Base-by-base conservation (phyloP, 2,329 filamentous ascomycete species). In the Lachnellula hyalina region DNA sequence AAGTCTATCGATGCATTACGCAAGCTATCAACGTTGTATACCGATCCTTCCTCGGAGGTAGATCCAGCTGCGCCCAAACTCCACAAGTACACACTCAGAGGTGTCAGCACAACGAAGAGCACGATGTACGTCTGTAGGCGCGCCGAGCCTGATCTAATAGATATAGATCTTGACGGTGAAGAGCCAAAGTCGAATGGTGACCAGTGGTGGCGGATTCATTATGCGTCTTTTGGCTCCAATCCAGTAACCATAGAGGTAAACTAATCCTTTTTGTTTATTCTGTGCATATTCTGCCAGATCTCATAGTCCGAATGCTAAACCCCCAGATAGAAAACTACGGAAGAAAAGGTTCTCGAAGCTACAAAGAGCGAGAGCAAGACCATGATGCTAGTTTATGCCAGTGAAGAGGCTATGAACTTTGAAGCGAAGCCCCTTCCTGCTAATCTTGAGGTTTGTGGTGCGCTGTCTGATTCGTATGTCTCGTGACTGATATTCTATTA, bases 141-240 rank as follows among this genome's bases (percentile, higher is more conserved):
- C 38, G 63, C 70, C 15, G 73, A 74, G 52, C 65, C 67, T 4
- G 70, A 75, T 49, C 63, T 76, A 34, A 74, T 76, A 49, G 74
- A 78, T 15, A 47, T 76, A n/a, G 72, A 68, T 47, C 28, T 65
- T 1, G 72, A 70, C 34, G 55, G 59, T 4, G 50, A 69, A 3
- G 59, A 62, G 21, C 55, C 65, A 4, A 59, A 45, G 19, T 21
- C 46, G 7, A 59, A 53, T 12, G 45, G 58, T 15, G 78, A 81
- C 51, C 79, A 82, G 62, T 83, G 80, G 80, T 83, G 80, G 80
- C 75, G 75, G 59, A 68, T 83, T 46, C 70, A 74, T 36, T 79
- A 76, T 57, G 65, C 67, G 21, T 64, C 70, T 12, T 63, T 68
- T 15, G 72, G 73, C 11, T 61, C 70, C 5, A 68, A 72, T 47